These are phyloP conservation scores for Colletotrichum chrysophilum DNA, from an alignment of 2,329 filamentous ascomycete species.

Conservation along the genomic window DNA sequence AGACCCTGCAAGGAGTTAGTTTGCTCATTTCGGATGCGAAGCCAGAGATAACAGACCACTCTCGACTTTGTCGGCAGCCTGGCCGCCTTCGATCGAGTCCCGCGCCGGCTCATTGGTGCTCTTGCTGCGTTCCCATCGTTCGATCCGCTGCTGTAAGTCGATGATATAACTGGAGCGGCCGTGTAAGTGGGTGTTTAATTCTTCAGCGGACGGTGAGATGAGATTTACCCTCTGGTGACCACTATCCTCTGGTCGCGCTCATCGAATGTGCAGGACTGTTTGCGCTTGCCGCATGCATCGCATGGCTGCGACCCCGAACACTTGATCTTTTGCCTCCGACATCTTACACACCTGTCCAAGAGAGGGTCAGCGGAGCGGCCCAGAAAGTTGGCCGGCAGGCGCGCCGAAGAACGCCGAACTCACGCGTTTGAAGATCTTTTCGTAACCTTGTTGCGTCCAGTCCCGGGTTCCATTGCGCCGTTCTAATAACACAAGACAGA, in stretches of 20 bases:
- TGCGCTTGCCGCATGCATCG: constrained; percentile 46
- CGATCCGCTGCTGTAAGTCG: constrained; percentile 22
- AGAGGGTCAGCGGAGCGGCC: background rate
- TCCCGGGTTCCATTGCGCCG: constrained; percentile 10
- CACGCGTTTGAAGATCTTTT: constrained; percentile 25
- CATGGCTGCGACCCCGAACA: constrained; percentile 50
- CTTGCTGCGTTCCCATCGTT: constrained; percentile 9
- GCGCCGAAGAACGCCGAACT: background rate
- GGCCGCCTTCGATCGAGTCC: background rate
- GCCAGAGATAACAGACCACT: background rate
- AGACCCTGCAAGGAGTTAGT: background rate
- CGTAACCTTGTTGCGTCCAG: constrained; percentile 13
- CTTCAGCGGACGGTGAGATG: background rate
- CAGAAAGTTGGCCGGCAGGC: background rate
- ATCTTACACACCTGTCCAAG: constrained; percentile 42
- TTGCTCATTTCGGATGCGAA: background rate
- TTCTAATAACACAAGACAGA: background rate
- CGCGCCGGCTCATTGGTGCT: background rate
- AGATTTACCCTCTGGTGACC: constrained; percentile 47
- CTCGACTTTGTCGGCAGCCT: background rate
- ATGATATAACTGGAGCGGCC: constrained; percentile 23
- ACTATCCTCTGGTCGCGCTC: constrained; percentile 53
- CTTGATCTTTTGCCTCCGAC: constrained; percentile 51
- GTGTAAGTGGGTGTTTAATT: background rate
- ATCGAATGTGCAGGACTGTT: constrained; percentile 46